These are phyloP conservation scores for Athelia sp. DNA, from an alignment of 1,284 basidiomycete species.

Conservation along the genomic window DNA sequence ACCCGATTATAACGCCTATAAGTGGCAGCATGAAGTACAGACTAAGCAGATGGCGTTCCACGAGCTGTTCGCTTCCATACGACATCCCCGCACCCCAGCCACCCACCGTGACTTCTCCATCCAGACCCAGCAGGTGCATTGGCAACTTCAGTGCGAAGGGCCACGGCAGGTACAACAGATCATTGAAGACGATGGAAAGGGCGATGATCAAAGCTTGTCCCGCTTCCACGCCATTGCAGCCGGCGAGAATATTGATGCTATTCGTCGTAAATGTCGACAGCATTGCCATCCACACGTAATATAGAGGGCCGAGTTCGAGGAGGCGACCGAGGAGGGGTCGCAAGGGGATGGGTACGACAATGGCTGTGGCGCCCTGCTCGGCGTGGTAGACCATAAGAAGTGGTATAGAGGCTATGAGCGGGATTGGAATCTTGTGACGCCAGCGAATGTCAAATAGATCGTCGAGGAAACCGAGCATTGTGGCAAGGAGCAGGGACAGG, in stretches of 20 bases:
- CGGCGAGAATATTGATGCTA: slow-evolving; percentile 98
- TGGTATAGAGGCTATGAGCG: slow-evolving; percentile 92
- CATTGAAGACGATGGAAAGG: slow-evolving; percentile 86
- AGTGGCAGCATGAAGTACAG: slow-evolving; percentile 96
- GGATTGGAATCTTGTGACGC: slow-evolving; percentile 97
- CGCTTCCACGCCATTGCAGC: slow-evolving; percentile 95
- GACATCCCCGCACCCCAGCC: slow-evolving; percentile 82
- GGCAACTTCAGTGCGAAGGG: slow-evolving; percentile 67
- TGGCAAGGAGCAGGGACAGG: slow-evolving; percentile 87
- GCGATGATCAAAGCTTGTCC: slow-evolving; percentile 93
- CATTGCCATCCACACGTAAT: slow-evolving; percentile 95
- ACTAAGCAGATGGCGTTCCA: slow-evolving; percentile 91
- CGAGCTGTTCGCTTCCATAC: slow-evolving; percentile 81
- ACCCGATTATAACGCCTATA: slow-evolving; percentile 83
- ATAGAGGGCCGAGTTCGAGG: slow-evolving; percentile 92
- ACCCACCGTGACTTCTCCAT: slow-evolving; percentile 63
- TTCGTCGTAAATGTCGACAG: slow-evolving; percentile 97
- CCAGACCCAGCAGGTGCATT: slow-evolving; percentile 62
- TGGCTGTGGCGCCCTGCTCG: slow-evolving; percentile 87
- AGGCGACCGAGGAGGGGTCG: slow-evolving; percentile 71
- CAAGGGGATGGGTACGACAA: slow-evolving; percentile 88
- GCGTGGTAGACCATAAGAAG: slow-evolving; percentile 96
- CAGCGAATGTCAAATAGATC: slow-evolving; percentile 99
- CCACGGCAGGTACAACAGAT: slow-evolving; percentile 88
- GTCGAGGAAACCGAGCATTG: slow-evolving; percentile 93